Conservation (phyloP, 176 grass and related monocot species). For the Paspalum notatum region DNA sequence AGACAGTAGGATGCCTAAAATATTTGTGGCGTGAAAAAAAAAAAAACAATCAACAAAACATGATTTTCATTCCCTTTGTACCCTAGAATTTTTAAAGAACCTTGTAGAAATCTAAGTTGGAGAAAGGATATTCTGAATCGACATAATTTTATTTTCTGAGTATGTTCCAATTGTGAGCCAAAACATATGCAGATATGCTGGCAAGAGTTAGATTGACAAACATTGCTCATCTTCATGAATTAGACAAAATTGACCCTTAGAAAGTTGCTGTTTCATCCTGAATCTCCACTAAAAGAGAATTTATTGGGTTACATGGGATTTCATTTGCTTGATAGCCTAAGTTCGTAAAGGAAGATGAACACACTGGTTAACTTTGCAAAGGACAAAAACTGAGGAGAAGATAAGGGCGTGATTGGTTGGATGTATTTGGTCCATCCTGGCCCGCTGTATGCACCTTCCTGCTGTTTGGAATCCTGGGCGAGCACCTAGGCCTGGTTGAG, state of each 20-base stretch:
- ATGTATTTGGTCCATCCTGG: no score
- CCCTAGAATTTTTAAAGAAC: neutral
- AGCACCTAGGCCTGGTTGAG: no score
- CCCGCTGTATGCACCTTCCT: no score
- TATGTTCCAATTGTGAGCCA: no score
- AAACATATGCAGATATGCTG: neutral
- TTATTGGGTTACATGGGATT: neutral
- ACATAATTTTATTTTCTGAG: neutral
- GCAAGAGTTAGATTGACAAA: neutral
- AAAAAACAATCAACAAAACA: neutral
- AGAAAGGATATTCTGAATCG: neutral
- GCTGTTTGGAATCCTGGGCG: no score
- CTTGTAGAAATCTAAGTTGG: neutral
- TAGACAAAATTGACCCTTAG: neutral
- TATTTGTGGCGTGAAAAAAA: neutral
- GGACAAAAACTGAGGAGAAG: neutral
- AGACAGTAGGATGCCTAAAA: neutral
- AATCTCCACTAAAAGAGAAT: neutral
- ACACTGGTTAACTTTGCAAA: neutral
- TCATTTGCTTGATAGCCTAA: neutral
- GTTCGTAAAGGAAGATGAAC: neutral
- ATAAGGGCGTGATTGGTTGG: no score
- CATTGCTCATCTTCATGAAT: neutral
- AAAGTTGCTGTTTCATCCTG: neutral
- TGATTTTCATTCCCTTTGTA: neutral